Base-by-base conservation (phyloP, 1,139 yeast genomes). In the Kluyveromyces sp. region DNA sequence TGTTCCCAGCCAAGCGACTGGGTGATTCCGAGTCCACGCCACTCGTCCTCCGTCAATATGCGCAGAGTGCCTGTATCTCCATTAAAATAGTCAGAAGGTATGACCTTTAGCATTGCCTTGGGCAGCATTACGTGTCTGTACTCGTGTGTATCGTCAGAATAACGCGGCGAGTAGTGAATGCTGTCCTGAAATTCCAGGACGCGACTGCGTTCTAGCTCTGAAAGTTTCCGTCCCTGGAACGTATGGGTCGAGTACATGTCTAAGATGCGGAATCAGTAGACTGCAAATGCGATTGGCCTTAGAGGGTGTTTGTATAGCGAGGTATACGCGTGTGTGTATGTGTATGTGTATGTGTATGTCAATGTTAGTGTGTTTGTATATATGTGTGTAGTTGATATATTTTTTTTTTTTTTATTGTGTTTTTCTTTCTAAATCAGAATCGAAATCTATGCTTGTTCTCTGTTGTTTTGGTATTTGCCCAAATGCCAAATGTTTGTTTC, bases 1-100 rank as follows among this genome's bases (percentile, higher is more conserved):
- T 94, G 98, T 45, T 78, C 94, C 99, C 99, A 94, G 1, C 99
- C 99, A 51, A 94, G 73, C 41, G 96, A 86, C 66, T 92, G 99
- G 7, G 98, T 94, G 59, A 94, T 89, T 3, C 99, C 99, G 48
- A 94, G 73, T 2, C 97, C 97, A 66, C 99, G 77, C 99, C 99
- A 94, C 67, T 94, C 99, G 56, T 92, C 97, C 66, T 94, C 99
- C 49, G 84, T 69, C 45, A 94, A 72, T 47, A 94, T 87, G 55
- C 96, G 81, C 56, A 94, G 74, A 0, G 98, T 92, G 4, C 97
- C 97, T 3, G 96, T 87, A 52, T 90, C 96, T 8, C 92, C 86
- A 63, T 90, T 86, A 71, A 94, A 94, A 64, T 89, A 94, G 65
- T 94, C 98, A 48, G 83, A 81, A n/a, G 98, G 98, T 50, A 94